Percentiles rank a stretch among this genome's conserved stretches.
These are phyloP conservation scores for Melanomma pulvis-pyrius DNA, from an alignment of 495 filamentous ascomycete species.

Conservation along the genomic window DNA sequence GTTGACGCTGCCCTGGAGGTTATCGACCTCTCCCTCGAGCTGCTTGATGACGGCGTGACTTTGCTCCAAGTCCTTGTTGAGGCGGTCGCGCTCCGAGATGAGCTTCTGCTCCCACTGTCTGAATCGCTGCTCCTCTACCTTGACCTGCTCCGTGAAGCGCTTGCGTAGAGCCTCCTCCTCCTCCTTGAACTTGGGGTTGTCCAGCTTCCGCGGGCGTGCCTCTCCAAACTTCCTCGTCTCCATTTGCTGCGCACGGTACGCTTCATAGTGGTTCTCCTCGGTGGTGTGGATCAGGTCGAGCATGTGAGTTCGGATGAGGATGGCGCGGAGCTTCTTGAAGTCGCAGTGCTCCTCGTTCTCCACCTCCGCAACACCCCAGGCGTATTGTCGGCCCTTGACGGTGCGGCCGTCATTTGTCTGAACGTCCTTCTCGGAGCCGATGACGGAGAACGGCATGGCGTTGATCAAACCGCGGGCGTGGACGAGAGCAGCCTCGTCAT, in stretches of 20 bases:
- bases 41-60: slow-evolving; percentile 96
- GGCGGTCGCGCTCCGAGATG: slow-evolving; percentile 92
- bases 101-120: slow-evolving; percentile 99
- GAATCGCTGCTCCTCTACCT: slow-evolving; percentile 98
- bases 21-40: slow-evolving; percentile 89
- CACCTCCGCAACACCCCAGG: slow-evolving; percentile 98
- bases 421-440: slow-evolving; percentile 98
- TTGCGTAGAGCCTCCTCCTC: slow-evolving; percentile 97
- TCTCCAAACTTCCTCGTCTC: slow-evolving; percentile 99
- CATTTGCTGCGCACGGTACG: slow-evolving; percentile 98
- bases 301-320: slow-evolving; percentile 99
- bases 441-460: slow-evolving; percentile 98
- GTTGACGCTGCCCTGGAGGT: slow-evolving; percentile 87
- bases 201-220: slow-evolving; percentile 92
- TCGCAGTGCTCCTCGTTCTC: slow-evolving; percentile 99
- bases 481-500: slow-evolving; percentile 91
- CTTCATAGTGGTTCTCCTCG: slow-evolving; percentile 98
- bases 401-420: slow-evolving; percentile 93
- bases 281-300: slow-evolving; percentile 99
- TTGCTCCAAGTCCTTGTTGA: slow-evolving; percentile 98
- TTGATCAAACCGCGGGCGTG: slow-evolving; percentile 92
- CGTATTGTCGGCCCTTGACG: slow-evolving; percentile 97
- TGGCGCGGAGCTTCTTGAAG: slow-evolving; percentile 99
- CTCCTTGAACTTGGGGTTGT: slow-evolving; percentile 99
- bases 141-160: slow-evolving; percentile 99